These are phyloP conservation scores for Stellera chamaejasme DNA, from an alignment of 345 rosid genomes.

Conservation along the genomic window DNA sequence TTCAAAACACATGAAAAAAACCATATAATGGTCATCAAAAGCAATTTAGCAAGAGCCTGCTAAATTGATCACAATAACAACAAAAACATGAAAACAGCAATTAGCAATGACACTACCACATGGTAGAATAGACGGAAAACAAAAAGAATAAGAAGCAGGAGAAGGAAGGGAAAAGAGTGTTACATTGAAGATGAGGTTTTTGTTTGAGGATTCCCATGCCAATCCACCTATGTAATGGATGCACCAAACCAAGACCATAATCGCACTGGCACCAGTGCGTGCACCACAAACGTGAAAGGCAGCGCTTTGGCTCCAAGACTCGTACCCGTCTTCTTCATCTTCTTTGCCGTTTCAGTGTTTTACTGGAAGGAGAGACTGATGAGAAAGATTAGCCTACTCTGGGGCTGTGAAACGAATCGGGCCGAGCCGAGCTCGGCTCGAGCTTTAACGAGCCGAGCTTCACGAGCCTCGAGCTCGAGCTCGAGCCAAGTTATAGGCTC, in stretches of 20 bases:
- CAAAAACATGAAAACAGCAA: neutral
- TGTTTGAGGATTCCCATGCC: constrained; percentile 86
- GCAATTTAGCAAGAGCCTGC: neutral
- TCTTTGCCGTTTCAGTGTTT: constrained; percentile 1
- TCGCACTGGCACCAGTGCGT: constrained; percentile 54
- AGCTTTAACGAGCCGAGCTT: too few relatives aligned
- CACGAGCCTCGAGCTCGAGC: too few relatives aligned
- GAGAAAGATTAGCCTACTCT: too few relatives aligned
- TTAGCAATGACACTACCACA: too few relatives aligned
- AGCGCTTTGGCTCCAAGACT: constrained; percentile 42
- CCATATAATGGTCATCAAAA: neutral
- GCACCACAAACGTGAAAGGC: constrained; percentile 49
- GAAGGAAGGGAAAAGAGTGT: constrained; percentile 3
- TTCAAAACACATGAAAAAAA: neutral
- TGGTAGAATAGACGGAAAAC: too few relatives aligned
- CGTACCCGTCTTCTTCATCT: constrained; percentile 39
- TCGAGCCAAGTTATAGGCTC: too few relatives aligned
- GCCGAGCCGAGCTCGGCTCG: too few relatives aligned
- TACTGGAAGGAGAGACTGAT: neutral
- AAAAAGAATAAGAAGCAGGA: neutral
- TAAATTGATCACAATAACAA: neutral
- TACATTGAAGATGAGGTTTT: constrained; percentile 91
- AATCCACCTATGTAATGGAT: constrained; percentile 69
- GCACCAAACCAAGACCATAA: constrained; percentile 80
- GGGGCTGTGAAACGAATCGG: too few relatives aligned